Evolutionary conservation across 1,284 basidiomycete genomes (phyloP), one percentile per base, ranked within the genome.

Genomic region (Stereum hirsutum): DNA sequence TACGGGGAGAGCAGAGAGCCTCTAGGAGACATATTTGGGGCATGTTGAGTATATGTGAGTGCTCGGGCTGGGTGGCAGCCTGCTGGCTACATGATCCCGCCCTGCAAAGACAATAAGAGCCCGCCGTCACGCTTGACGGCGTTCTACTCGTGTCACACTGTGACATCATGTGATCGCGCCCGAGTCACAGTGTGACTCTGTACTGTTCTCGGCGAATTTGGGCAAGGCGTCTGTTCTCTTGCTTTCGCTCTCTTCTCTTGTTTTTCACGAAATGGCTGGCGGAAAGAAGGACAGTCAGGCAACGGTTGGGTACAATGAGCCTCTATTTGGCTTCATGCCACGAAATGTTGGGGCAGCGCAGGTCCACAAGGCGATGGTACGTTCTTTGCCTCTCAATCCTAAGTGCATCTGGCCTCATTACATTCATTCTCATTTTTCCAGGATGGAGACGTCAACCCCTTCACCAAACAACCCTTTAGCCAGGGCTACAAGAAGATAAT

Each of bases 321-420:
- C 79, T 4, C 62, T 84, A 31, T 65, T 69, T 43, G 81, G 81
- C 25, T 70, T 80, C 45, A 64, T 79, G 17, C 72, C 79, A 2
- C 64, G 81, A 36, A 69, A 73, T 48, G 74, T 82, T 11, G 67
- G 63, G 0, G 42, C 49, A 15, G 30, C 46, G 40, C 49, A 54
- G 33, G 55, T 49, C 1, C 51, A 65, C 61, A 59, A 48, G 35
- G 56, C 52, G 6, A 54, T 58, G 55, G 57, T 57, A 19, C 39
- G 39, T n/a, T 20, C 15, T 20, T 21, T 30, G 19, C 17, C 15
- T 19, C n/a, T n/a, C 8, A 14, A 7, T 6, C 35, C 12, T 6
- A 5, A 12, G 6, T 36, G 15, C 14, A 12, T 17, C n/a, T 19
- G 15, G 14, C 23, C 11, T 20, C 15, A 30, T 31, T n/a, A 21